Conservation (phyloP, 2,329 filamentous ascomycete species). For the Fusarium sp. region DNA sequence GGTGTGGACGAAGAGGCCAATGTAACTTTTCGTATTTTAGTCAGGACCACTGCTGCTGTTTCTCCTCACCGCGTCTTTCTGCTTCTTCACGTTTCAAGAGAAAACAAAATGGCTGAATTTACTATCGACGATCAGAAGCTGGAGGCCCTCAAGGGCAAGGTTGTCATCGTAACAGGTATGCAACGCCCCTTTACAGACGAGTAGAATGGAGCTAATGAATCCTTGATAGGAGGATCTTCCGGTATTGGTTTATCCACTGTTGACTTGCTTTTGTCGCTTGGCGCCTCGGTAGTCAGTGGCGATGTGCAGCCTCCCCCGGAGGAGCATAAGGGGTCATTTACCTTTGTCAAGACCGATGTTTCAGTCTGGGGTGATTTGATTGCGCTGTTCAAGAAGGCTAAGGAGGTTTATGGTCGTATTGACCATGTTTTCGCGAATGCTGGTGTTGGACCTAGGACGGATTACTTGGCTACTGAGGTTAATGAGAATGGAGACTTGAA, state of each 20-base stretch:
- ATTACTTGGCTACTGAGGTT: conserved; percentile 57
- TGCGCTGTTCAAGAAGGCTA: conserved; percentile 59
- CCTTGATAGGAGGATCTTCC: conserved; percentile 59
- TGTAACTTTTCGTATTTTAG: neutral
- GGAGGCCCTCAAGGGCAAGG: conserved; percentile 54
- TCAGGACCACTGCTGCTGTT: neutral
- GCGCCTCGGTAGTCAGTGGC: conserved; percentile 62
- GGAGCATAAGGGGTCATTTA: conserved; percentile 38
- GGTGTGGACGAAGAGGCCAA: neutral
- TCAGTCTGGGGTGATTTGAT: conserved; percentile 58
- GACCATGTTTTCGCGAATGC: conserved; percentile 79
- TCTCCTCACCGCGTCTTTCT: neutral
- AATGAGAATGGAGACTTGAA: conserved; percentile 59
- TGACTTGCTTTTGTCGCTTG: conserved; percentile 58
- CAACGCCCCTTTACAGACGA: neutral
- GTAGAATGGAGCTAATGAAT: neutral
- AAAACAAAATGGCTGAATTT: conserved; percentile 53
- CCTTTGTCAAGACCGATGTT: conserved; percentile 56
- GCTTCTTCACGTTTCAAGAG: neutral
- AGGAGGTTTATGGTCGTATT: conserved; percentile 74
- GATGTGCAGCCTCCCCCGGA: conserved; percentile 57
- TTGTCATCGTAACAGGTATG: conserved; percentile 59
- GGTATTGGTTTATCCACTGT: conserved; percentile 68
- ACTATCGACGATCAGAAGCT: conserved; percentile 55
- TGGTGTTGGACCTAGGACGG: conserved; percentile 56